Evolutionary conservation across 2,329 filamentous ascomycete species (phyloP).

Genomic region (Penicillium concentricum): DNA sequence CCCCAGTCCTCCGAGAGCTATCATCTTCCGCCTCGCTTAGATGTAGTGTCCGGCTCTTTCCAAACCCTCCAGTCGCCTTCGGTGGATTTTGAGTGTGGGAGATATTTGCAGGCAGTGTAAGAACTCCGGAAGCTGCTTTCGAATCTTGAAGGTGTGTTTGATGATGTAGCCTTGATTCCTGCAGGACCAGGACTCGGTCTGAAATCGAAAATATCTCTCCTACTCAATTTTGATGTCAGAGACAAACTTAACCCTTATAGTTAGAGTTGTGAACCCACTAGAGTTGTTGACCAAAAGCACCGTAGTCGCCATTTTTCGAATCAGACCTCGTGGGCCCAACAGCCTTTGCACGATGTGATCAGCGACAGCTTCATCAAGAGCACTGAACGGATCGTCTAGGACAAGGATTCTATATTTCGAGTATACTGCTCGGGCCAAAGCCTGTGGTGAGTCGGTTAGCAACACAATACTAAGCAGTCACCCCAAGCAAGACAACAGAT

Average conservation of each 20-base stretch:
- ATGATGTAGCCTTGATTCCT: background rate
- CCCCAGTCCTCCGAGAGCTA: background rate
- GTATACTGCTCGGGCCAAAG: background rate
- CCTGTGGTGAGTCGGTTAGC: background rate
- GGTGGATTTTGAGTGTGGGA: background rate
- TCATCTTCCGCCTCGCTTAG: background rate
- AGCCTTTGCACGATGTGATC: background rate
- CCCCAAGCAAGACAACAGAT: too few relatives aligned
- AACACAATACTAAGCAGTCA: background rate
- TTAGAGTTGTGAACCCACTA: background rate
- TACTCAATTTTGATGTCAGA: background rate
- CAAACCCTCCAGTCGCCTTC: too few relatives aligned
- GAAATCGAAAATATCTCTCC: background rate
- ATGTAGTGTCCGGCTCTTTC: background rate
- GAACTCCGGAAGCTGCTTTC: background rate
- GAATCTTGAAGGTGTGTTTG: background rate
- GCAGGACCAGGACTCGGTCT: background rate
- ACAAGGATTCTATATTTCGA: background rate
- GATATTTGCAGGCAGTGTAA: background rate
- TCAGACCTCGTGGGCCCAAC: background rate
- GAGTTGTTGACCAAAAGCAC: background rate
- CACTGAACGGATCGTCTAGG: background rate
- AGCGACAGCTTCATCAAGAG: background rate
- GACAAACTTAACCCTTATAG: too few relatives aligned
- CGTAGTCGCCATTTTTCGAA: background rate